Evolutionary conservation across 164 flowering plant genomes (phyloP).

Genomic region (Euptelea pleiosperma): DNA sequence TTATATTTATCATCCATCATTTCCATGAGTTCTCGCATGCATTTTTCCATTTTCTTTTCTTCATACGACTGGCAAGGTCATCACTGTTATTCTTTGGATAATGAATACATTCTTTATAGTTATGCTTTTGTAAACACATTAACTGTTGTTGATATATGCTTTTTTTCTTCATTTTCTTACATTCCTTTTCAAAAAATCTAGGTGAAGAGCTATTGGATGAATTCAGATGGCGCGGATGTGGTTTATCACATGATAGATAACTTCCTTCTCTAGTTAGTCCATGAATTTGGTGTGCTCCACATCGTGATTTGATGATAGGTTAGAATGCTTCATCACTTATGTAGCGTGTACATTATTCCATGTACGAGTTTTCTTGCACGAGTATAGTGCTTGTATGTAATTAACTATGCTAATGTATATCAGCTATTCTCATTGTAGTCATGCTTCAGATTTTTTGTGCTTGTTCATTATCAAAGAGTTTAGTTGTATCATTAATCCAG

Average conservation of each 20-base stretch:
- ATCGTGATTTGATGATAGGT: conserved; percentile 14
- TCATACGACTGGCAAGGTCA: no score
- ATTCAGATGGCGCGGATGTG: conserved; percentile 92
- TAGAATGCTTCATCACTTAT: conserved; percentile 18
- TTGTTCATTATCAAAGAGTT: conserved; percentile 2
- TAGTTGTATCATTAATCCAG: no score
- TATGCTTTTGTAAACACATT: no score
- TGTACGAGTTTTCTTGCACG: conserved; percentile 1
- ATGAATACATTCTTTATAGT: no score
- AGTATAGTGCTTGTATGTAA: background rate
- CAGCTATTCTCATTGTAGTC: conserved; percentile 3
- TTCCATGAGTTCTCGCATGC: no score
- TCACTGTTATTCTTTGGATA: no score
- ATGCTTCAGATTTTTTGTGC: background rate
- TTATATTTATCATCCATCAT: no score
- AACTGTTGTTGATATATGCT: no score
- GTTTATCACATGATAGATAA: conserved; percentile 86
- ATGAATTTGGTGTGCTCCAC: conserved; percentile 2
- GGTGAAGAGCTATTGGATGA: conserved; percentile 86
- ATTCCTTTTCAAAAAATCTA: conserved; percentile 19
- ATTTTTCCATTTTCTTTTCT: no score
- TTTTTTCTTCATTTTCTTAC: background rate
- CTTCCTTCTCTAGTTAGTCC: conserved; percentile 49
- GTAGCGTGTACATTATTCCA: conserved; percentile 10
- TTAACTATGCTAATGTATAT: background rate